phyloP scores from a whole-genome alignment of 352 stramenopile genomes.

The Phytopythium ostracodes region DNA sequence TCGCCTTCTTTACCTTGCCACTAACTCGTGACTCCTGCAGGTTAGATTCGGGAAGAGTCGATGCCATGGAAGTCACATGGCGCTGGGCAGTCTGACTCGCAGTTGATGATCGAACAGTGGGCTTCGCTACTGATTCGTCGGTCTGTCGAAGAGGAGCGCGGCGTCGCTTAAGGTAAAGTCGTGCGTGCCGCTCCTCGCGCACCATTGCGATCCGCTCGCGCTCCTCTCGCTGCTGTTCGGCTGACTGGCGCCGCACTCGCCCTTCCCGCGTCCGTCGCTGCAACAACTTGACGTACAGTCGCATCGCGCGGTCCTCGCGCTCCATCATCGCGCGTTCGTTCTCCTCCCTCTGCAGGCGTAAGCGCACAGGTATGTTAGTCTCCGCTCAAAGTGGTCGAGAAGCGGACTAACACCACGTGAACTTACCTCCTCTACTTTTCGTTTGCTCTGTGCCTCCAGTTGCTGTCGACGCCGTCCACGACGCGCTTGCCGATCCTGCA shows the following conservation, averaged over 20 bases:
- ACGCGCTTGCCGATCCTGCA: constrained; percentile 1
- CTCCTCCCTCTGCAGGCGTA: constrained; percentile 36
- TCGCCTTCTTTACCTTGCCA: not conserved
- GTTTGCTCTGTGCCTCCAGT: constrained; percentile 27
- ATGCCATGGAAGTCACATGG: not conserved
- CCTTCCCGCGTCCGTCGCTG: constrained; percentile 46
- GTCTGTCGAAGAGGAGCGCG: not conserved
- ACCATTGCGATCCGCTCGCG: constrained; percentile 59
- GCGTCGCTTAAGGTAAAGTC: constrained; percentile 43
- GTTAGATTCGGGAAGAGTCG: not conserved
- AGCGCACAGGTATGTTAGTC: not conserved
- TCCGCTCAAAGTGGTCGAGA: not conserved
- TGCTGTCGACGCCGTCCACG: constrained; percentile 35
- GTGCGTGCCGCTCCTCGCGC: constrained; percentile 61
- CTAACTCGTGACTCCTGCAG: not conserved
- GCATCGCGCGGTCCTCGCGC: constrained; percentile 58
- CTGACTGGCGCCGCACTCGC: constrained; percentile 33
- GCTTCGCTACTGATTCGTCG: not conserved
- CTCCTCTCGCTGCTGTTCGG: constrained; percentile 63
- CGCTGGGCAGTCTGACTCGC: not conserved
- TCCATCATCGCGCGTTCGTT: constrained; percentile 64
- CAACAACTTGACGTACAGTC: constrained; percentile 51
- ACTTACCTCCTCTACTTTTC: constrained; percentile 19
- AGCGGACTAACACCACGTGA: constrained; percentile 2
- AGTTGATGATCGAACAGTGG: not conserved